phyloP scores from a whole-genome alignment of 768 basidiomycete species.

The Boletus rex-veris region DNA sequence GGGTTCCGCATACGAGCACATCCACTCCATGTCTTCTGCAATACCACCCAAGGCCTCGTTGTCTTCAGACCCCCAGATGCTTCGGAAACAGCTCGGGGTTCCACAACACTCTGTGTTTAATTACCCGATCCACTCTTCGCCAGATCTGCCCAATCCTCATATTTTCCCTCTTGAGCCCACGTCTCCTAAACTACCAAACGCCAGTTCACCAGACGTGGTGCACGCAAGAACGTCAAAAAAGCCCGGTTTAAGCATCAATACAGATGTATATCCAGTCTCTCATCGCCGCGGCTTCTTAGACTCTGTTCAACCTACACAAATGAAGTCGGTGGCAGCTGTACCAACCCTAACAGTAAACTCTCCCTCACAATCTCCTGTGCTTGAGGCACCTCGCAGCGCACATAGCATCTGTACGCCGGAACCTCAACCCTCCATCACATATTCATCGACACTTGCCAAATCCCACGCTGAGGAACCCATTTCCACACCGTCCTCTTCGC shows the following conservation, averaged over 20 bases:
- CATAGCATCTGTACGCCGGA: not conserved
- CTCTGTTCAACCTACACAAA: not conserved
- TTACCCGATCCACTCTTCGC: slow-evolving; percentile 12
- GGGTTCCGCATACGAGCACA: slow-evolving; percentile 20
- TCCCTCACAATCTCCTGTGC: not conserved
- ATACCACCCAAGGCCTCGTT: slow-evolving; percentile 8
- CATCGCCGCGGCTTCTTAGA: not conserved
- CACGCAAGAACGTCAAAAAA: not conserved
- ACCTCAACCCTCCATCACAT: not conserved
- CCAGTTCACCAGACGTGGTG: not conserved
- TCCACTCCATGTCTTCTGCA: slow-evolving; percentile 20
- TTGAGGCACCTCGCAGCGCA: not conserved
- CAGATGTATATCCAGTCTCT: slow-evolving; percentile 1
- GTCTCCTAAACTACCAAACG: not conserved
- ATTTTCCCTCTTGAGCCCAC: not conserved
- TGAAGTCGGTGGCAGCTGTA: not conserved
- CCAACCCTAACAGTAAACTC: not conserved
- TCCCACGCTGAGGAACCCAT: not conserved
- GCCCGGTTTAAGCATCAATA: slow-evolving; percentile 1
- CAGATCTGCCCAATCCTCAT: slow-evolving; percentile 27
- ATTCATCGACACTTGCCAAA: slow-evolving; percentile 6
- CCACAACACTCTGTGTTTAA: slow-evolving; percentile 32
- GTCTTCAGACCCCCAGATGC: slow-evolving; percentile 25
- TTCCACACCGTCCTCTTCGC: not conserved
- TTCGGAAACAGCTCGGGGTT: slow-evolving; percentile 29